Conservation (phyloP, 345 rosid genomes). For the Lenwebbia sp. region DNA sequence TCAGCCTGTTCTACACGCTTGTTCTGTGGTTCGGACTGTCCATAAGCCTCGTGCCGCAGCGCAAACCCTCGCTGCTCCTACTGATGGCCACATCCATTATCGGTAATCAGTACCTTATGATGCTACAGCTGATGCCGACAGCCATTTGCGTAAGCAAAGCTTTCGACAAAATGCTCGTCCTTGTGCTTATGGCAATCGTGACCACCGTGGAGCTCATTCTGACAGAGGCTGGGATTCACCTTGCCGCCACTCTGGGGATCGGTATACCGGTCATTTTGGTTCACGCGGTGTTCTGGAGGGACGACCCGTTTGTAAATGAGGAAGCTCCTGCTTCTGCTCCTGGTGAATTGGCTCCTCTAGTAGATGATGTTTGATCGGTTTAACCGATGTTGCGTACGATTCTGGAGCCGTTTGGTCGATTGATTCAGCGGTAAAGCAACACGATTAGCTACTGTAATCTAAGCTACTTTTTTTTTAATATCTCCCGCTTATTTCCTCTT, state of each 20-base stretch:
- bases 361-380: neutral
- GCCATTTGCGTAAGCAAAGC: neutral
- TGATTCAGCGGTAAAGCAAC: neutral
- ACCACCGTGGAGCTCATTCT: slow-evolving; percentile 2
- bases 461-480: neutral
- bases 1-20: slow-evolving; percentile 9
- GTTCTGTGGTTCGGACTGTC: slow-evolving; percentile 11
- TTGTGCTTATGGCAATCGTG: neutral
- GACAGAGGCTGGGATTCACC: slow-evolving; percentile 11
- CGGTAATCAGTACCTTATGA: neutral
- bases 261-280: slow-evolving; percentile 6
- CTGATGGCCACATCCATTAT: slow-evolving; percentile 2
- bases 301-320: neutral
- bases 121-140: neutral
- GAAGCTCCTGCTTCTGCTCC: neutral
- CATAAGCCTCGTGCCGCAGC: slow-evolving; percentile 7
- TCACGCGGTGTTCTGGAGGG: slow-evolving; percentile 17
- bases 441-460: neutral
- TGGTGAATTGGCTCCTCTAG: neutral
- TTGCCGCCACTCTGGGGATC: slow-evolving; percentile 7
- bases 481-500: neutral
- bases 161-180: slow-evolving; percentile 6
- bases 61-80: slow-evolving; percentile 5
- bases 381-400: neutral
- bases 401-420: neutral